Evolutionary conservation across 73 alveolate species (phyloP), one percentile per base, ranked within the genome.

Genomic region (Uronychia setigera): DNA sequence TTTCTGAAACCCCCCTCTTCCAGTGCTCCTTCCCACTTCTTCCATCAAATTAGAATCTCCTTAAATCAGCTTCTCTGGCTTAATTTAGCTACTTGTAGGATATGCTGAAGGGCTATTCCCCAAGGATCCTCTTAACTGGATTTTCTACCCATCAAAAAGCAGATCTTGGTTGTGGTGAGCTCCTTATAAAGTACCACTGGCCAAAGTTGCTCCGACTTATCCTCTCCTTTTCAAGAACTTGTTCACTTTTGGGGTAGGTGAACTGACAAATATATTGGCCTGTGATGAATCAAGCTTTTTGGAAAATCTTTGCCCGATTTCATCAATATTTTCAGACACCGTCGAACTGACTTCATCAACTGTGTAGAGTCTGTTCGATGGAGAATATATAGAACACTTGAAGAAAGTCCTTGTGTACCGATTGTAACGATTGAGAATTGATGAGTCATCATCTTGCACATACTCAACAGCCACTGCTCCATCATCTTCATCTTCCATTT

Each of bases 271-370:
- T 19, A 46, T 46, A 19, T 46, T 46, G 5, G 67, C 67, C 67
- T 46, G 67, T 5, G 67, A 46, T 5, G 67, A 46, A 46, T 46
- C 67, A 46, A 46, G 67, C 67, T 46, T 46, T 19, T 46, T 46
- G 67, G 67, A 46, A 19, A 46, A 46, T 19, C 67, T 46, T 19
- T 46, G 67, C n/a, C 67, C 67, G 67, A 46, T 46, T 19, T 46
- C 67, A 5, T 46, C 67, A 46, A 46, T 46, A 19, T 46, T 46
- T 19, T 77, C 93, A 31, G 88, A 80, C 29, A 87, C 34, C 28
- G 89, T 88, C 29, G 94, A 88, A 67, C 59, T 88, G 26, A 88
- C 94, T 59, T 88, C 94, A 58, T 81, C 94, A 0, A 88, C 94
- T n/a, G 94, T 88, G 81, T 75, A 82, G 26, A 88, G 90, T 57